phyloP scores from a whole-genome alignment of 768 basidiomycete species.

The Sporobolomyces roseus region DNA sequence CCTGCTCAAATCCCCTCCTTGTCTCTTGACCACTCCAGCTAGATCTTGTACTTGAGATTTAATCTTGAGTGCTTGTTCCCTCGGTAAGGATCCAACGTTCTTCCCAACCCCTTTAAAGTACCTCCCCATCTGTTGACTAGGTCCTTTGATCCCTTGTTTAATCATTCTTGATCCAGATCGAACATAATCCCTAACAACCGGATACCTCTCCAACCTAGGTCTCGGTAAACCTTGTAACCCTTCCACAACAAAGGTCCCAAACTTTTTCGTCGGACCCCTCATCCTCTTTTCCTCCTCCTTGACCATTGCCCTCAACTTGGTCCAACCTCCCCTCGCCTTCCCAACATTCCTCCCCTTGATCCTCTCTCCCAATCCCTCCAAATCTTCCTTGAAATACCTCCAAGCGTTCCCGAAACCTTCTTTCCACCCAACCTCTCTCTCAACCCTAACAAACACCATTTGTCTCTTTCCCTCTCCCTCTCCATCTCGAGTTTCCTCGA shows the following conservation, averaged over 20 bases:
- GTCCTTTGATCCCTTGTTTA: neutral
- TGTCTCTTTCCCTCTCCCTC: neutral
- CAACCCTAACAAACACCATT: neutral
- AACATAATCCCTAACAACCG: slow-evolving; percentile 1
- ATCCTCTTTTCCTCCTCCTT: neutral
- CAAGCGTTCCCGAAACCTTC: neutral
- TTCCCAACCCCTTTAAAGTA: too few species aligned
- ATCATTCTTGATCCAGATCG: neutral
- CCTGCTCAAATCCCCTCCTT: neutral
- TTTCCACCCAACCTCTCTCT: neutral
- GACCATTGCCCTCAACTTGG: neutral
- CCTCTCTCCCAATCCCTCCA: neutral
- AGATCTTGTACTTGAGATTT: too few species aligned
- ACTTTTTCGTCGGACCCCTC: too few species aligned
- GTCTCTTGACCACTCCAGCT: too few species aligned
- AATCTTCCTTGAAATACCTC: neutral
- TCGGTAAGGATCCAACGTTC: too few species aligned
- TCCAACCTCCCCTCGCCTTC: neutral
- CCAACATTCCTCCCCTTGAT: neutral
- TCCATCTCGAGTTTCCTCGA: too few species aligned
- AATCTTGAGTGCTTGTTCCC: too few species aligned
- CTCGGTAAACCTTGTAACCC: too few species aligned
- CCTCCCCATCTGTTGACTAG: too few species aligned
- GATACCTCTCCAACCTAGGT: neutral
- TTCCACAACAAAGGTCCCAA: too few species aligned